Percentiles rank a stretch among this genome's conserved stretches.
phyloP scores from a whole-genome alignment of 768 basidiomycete species.

The Gelatoporia subvermispora region DNA sequence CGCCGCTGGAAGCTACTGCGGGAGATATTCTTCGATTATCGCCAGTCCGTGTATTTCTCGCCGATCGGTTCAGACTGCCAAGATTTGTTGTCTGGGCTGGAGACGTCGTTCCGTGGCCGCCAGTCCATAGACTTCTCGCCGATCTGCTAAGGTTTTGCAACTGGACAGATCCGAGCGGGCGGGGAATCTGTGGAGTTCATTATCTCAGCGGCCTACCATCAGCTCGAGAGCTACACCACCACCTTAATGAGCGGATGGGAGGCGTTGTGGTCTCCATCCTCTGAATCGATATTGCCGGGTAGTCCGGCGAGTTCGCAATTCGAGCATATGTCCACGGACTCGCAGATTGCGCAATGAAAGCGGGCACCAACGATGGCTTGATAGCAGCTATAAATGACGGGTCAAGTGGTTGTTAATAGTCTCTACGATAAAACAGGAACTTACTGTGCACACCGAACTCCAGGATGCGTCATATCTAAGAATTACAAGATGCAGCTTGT shows the following conservation, averaged over 20 bases:
- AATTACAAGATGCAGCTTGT: too few species aligned
- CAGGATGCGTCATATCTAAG: constrained; percentile 73
- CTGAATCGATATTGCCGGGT: constrained; percentile 75
- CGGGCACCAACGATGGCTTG: constrained; percentile 88
- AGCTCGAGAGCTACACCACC: constrained; percentile 2
- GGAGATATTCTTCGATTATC: too few species aligned
- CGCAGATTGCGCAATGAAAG: constrained; percentile 90
- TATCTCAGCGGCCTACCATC: too few species aligned
- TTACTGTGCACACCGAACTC: constrained; percentile 83
- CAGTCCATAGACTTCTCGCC: constrained; percentile 72
- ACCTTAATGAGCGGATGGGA: constrained; percentile 96
- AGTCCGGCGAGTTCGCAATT: constrained; percentile 85
- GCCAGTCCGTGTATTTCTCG: too few species aligned
- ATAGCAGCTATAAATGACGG: constrained; percentile 53
- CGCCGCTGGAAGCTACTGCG: constrained; percentile 14
- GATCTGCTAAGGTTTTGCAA: constrained; percentile 71
- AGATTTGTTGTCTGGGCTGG: constrained; percentile 52
- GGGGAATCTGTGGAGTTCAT: constrained; percentile 92
- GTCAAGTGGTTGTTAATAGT: not conserved
- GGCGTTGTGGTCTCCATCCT: constrained; percentile 73
- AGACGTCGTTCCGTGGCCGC: constrained; percentile 68
- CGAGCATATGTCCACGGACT: constrained; percentile 78
- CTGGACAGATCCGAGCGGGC: constrained; percentile 69
- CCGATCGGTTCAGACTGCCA: too few species aligned
- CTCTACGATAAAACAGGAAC: constrained; percentile 23